A percentile compares a stretch with the other conserved stretches of the same genome.
These are phyloP conservation scores for Flagelloscypha sp. DNA, from an alignment of 768 basidiomycete genomes.

Conservation along the genomic window DNA sequence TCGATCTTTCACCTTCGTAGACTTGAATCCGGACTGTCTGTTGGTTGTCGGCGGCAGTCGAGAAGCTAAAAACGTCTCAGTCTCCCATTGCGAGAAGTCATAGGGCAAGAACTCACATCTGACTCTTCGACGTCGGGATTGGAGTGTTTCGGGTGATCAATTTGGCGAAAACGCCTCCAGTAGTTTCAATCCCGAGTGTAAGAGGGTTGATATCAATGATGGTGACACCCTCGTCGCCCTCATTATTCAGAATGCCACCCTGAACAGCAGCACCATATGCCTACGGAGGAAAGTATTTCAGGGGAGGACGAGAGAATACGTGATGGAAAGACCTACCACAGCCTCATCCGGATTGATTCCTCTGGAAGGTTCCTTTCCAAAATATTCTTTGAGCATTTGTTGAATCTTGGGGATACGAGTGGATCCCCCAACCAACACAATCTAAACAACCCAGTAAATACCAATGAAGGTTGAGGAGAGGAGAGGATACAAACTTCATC, in stretches of 20 bases:
- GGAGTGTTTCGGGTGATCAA: conserved; percentile 51
- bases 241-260: conserved; percentile 44
- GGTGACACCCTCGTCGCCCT: conserved; percentile 39
- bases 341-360: conserved; percentile 52
- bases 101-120: conserved; percentile 23
- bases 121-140: conserved; percentile 50
- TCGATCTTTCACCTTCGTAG: conserved; percentile 30
- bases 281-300: conserved; percentile 8
- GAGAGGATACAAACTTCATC: conserved; percentile 37
- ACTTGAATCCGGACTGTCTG: conserved; percentile 30
- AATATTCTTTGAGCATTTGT: conserved; percentile 63
- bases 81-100: conserved; percentile 19
- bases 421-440: conserved; percentile 44
- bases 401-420: conserved; percentile 70
- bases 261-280: conserved; percentile 50
- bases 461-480: conserved; percentile 20
- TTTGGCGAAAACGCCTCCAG: conserved; percentile 51
- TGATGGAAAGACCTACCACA: conserved; percentile 16
- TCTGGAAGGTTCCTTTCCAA: conserved; percentile 57
- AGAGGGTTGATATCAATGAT: conserved; percentile 43
- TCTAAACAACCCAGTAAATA: conserved; percentile 14
- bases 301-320: conserved; percentile 13
- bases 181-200: conserved; percentile 54
- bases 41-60: conserved; percentile 46
- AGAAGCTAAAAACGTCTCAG: conserved; percentile 30